These are phyloP conservation scores for Sphaerulina musiva DNA, from an alignment of 2,329 filamentous ascomycete genomes.

Conservation along the genomic window DNA sequence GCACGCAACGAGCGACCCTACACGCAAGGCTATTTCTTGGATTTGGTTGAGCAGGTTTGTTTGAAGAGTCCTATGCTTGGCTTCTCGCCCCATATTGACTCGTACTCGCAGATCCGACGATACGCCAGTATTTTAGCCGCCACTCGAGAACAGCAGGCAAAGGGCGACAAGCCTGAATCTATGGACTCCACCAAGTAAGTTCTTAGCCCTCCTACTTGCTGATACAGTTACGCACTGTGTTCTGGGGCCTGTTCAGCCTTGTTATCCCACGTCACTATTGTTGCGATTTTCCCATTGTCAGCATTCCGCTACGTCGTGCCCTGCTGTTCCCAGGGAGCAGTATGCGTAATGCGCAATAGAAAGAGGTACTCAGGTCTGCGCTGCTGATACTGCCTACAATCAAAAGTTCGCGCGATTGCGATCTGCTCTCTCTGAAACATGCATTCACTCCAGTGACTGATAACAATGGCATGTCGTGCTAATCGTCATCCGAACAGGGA, in stretches of 20 bases:
- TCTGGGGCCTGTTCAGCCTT: not conserved
- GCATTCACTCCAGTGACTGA: not conserved
- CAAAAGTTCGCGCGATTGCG: not conserved
- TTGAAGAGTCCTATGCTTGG: constrained; percentile 15
- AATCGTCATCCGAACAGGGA: constrained; percentile 39
- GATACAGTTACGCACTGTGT: not conserved
- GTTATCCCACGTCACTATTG: not conserved
- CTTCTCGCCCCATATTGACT: constrained; percentile 23
- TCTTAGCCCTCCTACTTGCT: constrained; percentile 5
- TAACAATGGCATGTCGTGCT: constrained; percentile 1
- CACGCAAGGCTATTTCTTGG: constrained; percentile 93
- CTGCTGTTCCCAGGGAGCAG: constrained; percentile 2
- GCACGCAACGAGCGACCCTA: constrained; percentile 82
- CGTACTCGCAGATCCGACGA: constrained; percentile 56
- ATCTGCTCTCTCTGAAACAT: constrained; percentile 1
- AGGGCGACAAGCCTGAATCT: constrained; percentile 47
- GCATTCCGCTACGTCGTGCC: constrained; percentile 1
- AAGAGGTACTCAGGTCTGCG: not conserved
- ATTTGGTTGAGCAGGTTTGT: constrained; percentile 73
- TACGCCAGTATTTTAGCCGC: constrained; percentile 80
- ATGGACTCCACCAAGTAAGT: constrained; percentile 48
- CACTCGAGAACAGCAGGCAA: constrained; percentile 60
- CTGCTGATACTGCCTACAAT: not conserved
- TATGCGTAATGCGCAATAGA: not conserved
- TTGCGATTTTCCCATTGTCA: constrained; percentile 12